Conservation (phyloP, 2,329 filamentous ascomycete species). For the Fusarium hainanense region DNA sequence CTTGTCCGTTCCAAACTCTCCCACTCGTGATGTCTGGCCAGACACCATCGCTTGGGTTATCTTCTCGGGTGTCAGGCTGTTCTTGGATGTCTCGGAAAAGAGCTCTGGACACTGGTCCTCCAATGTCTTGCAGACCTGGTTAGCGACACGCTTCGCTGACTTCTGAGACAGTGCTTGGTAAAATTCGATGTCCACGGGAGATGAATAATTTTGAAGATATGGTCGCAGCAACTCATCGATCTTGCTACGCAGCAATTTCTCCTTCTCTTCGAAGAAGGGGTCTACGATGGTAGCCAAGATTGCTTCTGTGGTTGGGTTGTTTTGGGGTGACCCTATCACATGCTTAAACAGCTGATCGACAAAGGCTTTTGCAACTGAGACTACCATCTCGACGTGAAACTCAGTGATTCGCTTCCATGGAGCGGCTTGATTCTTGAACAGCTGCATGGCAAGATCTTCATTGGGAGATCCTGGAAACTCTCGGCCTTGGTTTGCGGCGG, state of each 20-base stretch:
- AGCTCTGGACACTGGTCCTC: constrained; percentile 33
- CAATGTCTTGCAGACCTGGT: constrained; percentile 23
- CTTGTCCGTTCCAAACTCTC: constrained; percentile 52
- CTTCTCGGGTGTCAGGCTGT: neutral
- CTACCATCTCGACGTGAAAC: constrained; percentile 50
- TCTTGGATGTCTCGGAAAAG: constrained; percentile 20
- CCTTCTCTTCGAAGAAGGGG: constrained; percentile 51
- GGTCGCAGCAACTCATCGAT: constrained; percentile 55
- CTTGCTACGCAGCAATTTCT: constrained; percentile 47
- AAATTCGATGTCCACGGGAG: constrained; percentile 49
- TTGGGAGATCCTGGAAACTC: constrained; percentile 56
- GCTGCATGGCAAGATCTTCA: constrained; percentile 50
- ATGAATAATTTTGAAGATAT: constrained; percentile 48
- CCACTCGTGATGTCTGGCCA: constrained; percentile 21
- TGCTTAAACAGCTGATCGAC: constrained; percentile 52
- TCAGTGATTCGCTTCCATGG: constrained; percentile 55
- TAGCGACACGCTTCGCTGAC: constrained; percentile 12
- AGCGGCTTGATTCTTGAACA: constrained; percentile 54
- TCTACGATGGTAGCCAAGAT: constrained; percentile 45
- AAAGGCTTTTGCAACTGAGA: constrained; percentile 49
- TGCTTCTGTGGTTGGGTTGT: constrained; percentile 32
- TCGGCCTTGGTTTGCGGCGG: constrained; percentile 51
- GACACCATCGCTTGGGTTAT: constrained; percentile 15
- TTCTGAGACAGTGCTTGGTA: constrained; percentile 15
- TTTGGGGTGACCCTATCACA: constrained; percentile 41